Percentiles rank a stretch among this genome's conserved stretches.
These are phyloP conservation scores for Haplosporangium sp. DNA, from an alignment of 371 early-diverging fungal genomes.

Conservation along the genomic window DNA sequence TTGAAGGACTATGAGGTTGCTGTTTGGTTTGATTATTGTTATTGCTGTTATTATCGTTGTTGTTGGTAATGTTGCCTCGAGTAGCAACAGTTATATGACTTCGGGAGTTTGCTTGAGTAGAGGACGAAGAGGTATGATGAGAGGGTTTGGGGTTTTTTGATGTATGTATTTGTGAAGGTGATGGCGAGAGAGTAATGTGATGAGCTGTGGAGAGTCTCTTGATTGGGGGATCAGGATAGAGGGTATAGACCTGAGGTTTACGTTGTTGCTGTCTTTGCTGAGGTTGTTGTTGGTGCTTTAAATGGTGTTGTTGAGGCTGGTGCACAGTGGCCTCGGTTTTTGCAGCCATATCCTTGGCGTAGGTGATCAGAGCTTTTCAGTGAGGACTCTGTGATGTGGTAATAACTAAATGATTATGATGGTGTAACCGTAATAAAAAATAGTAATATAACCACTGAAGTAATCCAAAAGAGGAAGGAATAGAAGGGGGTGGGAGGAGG, in stretches of 20 bases:
- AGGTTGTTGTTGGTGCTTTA: slow-evolving; percentile 6
- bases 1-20: not conserved
- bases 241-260: slow-evolving; percentile 28
- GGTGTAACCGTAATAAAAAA: slow-evolving; percentile 27
- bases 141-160: slow-evolving; percentile 2
- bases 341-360: slow-evolving; percentile 3
- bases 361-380: slow-evolving; percentile 5
- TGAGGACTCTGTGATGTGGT: not conserved
- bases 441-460: not conserved
- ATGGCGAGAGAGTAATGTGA: slow-evolving; percentile 5
- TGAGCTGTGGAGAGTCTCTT: slow-evolving; percentile 11
- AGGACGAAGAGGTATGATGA: not conserved
- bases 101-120: not conserved
- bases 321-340: slow-evolving; percentile 6
- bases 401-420: not conserved
- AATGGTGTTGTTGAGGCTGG: not conserved
- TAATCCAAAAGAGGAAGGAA: not conserved
- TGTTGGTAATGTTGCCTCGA: not conserved
- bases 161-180: slow-evolving; percentile 19
- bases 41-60: not conserved
- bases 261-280: slow-evolving; percentile 11
- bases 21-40: slow-evolving; percentile 7
- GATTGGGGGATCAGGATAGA: slow-evolving; percentile 42
- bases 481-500: not conserved
- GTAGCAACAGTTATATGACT: slow-evolving; percentile 1